Evolutionary conservation across 495 filamentous ascomycete genomes (phyloP).

Genomic region (Hypoxylon rickii): DNA sequence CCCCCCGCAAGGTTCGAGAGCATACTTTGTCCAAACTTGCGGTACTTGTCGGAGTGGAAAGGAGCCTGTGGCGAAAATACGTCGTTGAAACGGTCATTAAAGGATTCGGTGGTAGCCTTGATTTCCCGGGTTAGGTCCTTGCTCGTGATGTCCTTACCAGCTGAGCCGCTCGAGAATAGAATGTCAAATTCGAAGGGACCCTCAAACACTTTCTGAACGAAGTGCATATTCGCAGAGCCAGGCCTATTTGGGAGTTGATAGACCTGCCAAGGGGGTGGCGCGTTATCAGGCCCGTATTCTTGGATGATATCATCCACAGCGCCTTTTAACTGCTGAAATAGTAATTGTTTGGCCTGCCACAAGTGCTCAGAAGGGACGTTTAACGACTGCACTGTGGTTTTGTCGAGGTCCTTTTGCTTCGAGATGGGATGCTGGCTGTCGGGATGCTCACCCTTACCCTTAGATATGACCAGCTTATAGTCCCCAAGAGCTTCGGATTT

Average conservation of each 20-base stretch:
- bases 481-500: slow-evolving; percentile 76
- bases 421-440: slow-evolving; percentile 65
- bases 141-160: slow-evolving; percentile 60
- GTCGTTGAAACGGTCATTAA: slow-evolving; percentile 73
- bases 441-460: slow-evolving; percentile 65
- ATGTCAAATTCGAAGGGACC: slow-evolving; percentile 94
- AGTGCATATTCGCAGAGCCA: slow-evolving; percentile 77
- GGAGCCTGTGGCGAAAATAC: slow-evolving; percentile 76
- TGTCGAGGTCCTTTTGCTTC: slow-evolving; percentile 64
- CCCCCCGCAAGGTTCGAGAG: slow-evolving; percentile 94
- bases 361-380: slow-evolving; percentile 67
- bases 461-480: slow-evolving; percentile 80
- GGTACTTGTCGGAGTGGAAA: slow-evolving; percentile 73
- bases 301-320: slow-evolving; percentile 69
- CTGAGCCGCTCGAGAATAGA: slow-evolving; percentile 82
- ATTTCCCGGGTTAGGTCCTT: slow-evolving; percentile 73
- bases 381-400: slow-evolving; percentile 76
- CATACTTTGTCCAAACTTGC: slow-evolving; percentile 82
- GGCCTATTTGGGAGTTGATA: slow-evolving; percentile 76
- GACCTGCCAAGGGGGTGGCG: slow-evolving; percentile 82
- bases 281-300: slow-evolving; percentile 69
- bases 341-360: slow-evolving; percentile 86
- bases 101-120: slow-evolving; percentile 63
- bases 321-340: slow-evolving; percentile 79
- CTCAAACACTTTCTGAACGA: slow-evolving; percentile 91